Evolutionary conservation across 768 basidiomycete genomes (phyloP).

Genomic region (Lactarius deliciosus): DNA sequence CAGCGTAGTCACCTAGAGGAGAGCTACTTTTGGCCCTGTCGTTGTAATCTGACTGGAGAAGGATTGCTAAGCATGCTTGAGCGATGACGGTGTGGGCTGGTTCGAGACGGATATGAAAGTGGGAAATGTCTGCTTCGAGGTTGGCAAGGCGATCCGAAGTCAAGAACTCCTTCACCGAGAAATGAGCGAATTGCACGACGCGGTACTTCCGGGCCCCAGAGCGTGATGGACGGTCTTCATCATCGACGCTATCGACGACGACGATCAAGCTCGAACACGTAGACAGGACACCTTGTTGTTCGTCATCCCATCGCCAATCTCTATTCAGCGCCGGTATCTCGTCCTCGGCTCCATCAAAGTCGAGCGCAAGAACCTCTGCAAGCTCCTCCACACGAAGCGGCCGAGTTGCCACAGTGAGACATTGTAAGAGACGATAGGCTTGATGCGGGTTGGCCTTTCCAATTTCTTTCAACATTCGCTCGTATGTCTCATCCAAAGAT

Average conservation of each 20-base stretch:
- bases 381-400: background rate
- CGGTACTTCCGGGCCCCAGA: background rate
- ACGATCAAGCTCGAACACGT: background rate
- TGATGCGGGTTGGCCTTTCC: background rate
- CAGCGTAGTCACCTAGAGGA: background rate
- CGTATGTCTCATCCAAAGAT: background rate
- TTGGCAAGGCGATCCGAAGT: constrained; percentile 4
- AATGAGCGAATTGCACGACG: background rate
- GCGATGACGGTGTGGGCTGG: background rate
- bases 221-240: background rate
- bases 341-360: background rate
- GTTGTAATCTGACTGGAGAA: background rate
- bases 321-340: background rate
- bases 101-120: background rate
- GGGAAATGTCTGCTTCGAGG: background rate
- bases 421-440: background rate
- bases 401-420: background rate
- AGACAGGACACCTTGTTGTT: background rate
- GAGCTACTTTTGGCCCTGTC: too few species aligned
- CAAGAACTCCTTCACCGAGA: constrained; percentile 8
- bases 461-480: background rate
- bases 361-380: background rate
- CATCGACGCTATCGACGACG: background rate
- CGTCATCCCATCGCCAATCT: background rate
- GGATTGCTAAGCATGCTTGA: background rate